Evolutionary conservation across 2,329 filamentous ascomycete species (phyloP).

Genomic region (Calonectria montana): DNA sequence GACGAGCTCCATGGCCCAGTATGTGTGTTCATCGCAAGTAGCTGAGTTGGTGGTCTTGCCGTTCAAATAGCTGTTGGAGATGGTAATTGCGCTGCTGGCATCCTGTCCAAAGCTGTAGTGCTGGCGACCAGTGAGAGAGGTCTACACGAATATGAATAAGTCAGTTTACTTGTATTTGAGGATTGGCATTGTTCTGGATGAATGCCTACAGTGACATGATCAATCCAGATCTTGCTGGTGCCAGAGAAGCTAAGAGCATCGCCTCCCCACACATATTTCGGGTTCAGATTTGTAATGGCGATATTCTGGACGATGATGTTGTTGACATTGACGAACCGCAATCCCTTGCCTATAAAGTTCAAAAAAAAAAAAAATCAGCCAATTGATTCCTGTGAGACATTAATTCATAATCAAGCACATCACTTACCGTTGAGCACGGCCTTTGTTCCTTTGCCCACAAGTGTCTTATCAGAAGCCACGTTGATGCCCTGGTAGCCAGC

Average conservation of each 20-base stretch:
- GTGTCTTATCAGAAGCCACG: background rate
- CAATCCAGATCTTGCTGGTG: background rate
- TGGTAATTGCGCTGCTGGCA: background rate
- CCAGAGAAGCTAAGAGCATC: background rate
- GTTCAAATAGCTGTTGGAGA: background rate
- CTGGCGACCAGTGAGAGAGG: background rate
- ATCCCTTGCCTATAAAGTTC: background rate
- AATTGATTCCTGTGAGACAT: background rate
- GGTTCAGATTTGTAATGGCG: background rate
- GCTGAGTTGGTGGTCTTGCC: conserved; percentile 5
- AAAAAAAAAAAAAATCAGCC: background rate
- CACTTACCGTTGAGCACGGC: background rate
- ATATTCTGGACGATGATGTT: conserved; percentile 3
- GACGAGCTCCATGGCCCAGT: conserved; percentile 3
- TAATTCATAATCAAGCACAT: too few species aligned
- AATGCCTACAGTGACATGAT: background rate
- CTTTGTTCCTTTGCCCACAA: background rate
- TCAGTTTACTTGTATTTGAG: background rate
- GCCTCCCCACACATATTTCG: background rate
- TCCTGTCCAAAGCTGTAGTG: conserved; percentile 8
- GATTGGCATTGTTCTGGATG: background rate
- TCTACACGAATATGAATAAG: background rate
- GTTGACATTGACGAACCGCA: background rate
- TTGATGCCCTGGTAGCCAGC: background rate
- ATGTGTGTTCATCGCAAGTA: background rate